Conservation (phyloP, 1,284 basidiomycete species). For the Sanghuangporus sanghuang region DNA sequence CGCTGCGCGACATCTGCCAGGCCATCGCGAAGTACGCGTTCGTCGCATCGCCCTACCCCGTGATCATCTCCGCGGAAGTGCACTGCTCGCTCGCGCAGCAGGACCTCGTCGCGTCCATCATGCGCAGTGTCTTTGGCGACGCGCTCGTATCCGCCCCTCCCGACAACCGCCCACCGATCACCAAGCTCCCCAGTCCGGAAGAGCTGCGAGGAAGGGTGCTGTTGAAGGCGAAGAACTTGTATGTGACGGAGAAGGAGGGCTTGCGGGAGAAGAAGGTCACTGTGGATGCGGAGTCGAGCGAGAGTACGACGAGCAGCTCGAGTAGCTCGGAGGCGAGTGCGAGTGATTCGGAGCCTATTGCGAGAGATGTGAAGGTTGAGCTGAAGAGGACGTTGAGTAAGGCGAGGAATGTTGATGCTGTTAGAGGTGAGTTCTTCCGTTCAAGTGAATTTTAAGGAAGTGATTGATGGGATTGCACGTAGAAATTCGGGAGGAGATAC, state of each 20-base stretch:
- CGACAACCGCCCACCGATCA: conserved; percentile 43
- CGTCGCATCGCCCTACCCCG: conserved; percentile 87
- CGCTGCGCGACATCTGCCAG: conserved; percentile 79
- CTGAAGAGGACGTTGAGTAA: conserved; percentile 15
- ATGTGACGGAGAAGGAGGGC: conserved; percentile 35
- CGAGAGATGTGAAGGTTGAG: conserved; percentile 24
- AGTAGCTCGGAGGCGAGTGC: conserved; percentile 32
- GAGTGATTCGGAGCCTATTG: conserved; percentile 32
- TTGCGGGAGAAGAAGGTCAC: conserved; percentile 33
- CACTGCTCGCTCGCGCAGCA: conserved; percentile 86
- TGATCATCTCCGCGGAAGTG: conserved; percentile 93
- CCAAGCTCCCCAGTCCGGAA: conserved; percentile 80
- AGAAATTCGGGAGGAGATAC: conserved; percentile 18
- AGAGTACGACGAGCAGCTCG: conserved; percentile 25
- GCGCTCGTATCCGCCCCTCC: conserved; percentile 63
- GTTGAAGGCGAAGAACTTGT: conserved; percentile 56
- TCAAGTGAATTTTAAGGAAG: not conserved
- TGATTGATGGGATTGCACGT: not conserved
- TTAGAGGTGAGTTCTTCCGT: conserved; percentile 10
- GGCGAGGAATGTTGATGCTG: conserved; percentile 19
- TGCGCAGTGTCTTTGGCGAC: conserved; percentile 77
- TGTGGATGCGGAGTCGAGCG: conserved; percentile 43
- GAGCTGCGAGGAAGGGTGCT: conserved; percentile 78
- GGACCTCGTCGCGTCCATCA: conserved; percentile 73
- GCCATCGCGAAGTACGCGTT: conserved; percentile 94